phyloP scores from a whole-genome alignment of 2,329 filamentous ascomycete species.

The Scedosporium boydii region DNA sequence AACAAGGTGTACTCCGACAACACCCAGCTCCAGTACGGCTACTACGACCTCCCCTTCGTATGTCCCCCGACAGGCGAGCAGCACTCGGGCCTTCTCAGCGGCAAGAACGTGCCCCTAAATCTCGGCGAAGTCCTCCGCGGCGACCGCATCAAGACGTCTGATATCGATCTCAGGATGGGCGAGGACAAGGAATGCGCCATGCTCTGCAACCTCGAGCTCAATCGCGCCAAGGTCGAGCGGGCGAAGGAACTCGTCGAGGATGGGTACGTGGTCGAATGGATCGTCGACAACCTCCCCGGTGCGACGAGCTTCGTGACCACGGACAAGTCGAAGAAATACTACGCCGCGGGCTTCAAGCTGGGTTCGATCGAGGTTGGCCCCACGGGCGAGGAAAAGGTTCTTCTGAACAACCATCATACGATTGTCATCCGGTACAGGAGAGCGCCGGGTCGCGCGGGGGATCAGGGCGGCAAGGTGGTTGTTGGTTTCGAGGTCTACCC shows the following conservation, averaged over 20 bases:
- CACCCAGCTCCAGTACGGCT: slow-evolving; percentile 85
- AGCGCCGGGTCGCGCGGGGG: slow-evolving; percentile 59
- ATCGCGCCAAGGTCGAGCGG: slow-evolving; percentile 53
- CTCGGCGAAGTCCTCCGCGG: slow-evolving; percentile 80
- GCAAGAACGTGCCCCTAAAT: slow-evolving; percentile 71
- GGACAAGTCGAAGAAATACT: slow-evolving; percentile 78
- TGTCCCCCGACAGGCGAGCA: slow-evolving; percentile 65
- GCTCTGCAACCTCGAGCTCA: slow-evolving; percentile 61
- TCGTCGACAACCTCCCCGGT: slow-evolving; percentile 82
- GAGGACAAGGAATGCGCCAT: slow-evolving; percentile 63
- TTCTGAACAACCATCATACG: slow-evolving; percentile 81
- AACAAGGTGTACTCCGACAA: slow-evolving; percentile 90
- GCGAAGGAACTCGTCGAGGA: slow-evolving; percentile 65
- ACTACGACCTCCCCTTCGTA: slow-evolving; percentile 79
- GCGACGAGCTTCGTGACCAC: slow-evolving; percentile 83
- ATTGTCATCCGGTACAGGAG: slow-evolving; percentile 71
- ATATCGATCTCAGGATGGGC: slow-evolving; percentile 72
- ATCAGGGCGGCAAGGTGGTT: slow-evolving; percentile 66
- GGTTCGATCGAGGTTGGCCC: slow-evolving; percentile 63
- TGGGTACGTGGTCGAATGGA: slow-evolving; percentile 86
- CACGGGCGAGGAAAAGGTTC: slow-evolving; percentile 49
- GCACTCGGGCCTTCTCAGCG: slow-evolving; percentile 58
- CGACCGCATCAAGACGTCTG: slow-evolving; percentile 75
- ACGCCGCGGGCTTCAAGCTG: slow-evolving; percentile 81
- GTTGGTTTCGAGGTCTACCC: slow-evolving; percentile 87